A percentile compares a stretch with the other conserved stretches of the same genome.
phyloP scores from a whole-genome alignment of 805 yeast genomes.

The Starmera amethionina region DNA sequence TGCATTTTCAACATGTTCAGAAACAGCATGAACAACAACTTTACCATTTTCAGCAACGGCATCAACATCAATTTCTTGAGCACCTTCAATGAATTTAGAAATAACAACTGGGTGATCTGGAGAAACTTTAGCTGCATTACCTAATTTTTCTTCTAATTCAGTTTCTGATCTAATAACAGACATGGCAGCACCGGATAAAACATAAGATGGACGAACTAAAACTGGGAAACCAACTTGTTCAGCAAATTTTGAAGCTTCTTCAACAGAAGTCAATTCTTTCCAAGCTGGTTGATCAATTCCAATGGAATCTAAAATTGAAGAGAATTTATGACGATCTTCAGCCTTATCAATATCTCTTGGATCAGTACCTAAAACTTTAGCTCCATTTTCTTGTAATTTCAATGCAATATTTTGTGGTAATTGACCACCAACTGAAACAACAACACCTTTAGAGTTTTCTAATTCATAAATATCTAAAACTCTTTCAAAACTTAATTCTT shows the following conservation, averaged over 20 bases:
- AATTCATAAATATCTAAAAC: slow-evolving; percentile 95
- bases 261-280: slow-evolving; percentile 86
- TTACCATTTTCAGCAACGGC: slow-evolving; percentile 89
- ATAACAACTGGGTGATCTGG: slow-evolving; percentile 97
- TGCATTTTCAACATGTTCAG: slow-evolving; percentile 97
- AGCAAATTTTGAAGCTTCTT: slow-evolving; percentile 81
- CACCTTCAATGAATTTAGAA: slow-evolving; percentile 91
- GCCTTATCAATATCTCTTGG: slow-evolving; percentile 96
- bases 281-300: slow-evolving; percentile 95
- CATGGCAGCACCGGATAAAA: slow-evolving; percentile 98
- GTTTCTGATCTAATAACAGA: slow-evolving; percentile 72
- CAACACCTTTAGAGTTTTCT: slow-evolving; percentile 83
- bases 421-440: slow-evolving; percentile 97
- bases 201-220: slow-evolving; percentile 94
- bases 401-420: slow-evolving; percentile 95
- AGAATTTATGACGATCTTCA: slow-evolving; percentile 97
- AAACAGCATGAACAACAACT: slow-evolving; percentile 87
- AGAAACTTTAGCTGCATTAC: slow-evolving; percentile 85
- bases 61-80: slow-evolving; percentile 95
- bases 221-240: slow-evolving; percentile 87
- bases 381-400: slow-evolving; percentile 67
- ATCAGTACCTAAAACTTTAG: slow-evolving; percentile 84
- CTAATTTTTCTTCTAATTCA: slow-evolving; percentile 75
- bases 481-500: slow-evolving; percentile 90
- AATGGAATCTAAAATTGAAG: slow-evolving; percentile 86